Evolutionary conservation across 805 yeast genomes (phyloP), one percentile per base, ranked within the genome.

Genomic region (Yarrowia sp.): DNA sequence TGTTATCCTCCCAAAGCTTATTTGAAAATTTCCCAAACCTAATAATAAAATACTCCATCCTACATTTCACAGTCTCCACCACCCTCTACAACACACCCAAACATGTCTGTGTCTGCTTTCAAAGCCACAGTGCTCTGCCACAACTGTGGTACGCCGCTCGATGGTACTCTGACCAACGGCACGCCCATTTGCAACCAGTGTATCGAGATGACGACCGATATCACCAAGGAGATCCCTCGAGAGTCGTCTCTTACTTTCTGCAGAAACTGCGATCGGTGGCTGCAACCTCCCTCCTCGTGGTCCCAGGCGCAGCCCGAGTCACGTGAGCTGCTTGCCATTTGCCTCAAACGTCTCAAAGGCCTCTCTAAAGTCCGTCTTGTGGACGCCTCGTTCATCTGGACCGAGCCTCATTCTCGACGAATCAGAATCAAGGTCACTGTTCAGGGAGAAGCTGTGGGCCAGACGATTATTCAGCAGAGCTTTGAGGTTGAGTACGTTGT

Each of bases 131-230:
- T 95, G 67, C 84, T 95, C 66, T 95, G 99, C 81, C 92, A 96
- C 78, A 91, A 90, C 87, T 95, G 99, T 87, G 98, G 98, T 78
- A 90, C 89, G 65, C 98, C 98, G 48, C 90, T 95, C 84, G 98
- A 95, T 74, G 98, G 98, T 48, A 90, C 98, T 28, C 69, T 69
- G 17, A 58, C 43, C 33, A 44, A 35, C 17, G 64, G 64, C 1
- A 79, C 92, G 65, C 96, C 92, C 32, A 91, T 93, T 96, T 95
- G 99, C 80, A 87, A 90, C 81, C 98, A 95, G 77, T 95, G 99
- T 85, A 90, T 95, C 74, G 90, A 91, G 76, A 80, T 93, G 73
- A 91, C 91, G 1, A 95, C 91, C 66, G 98, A 93, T 75, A 91
- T 95, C 71, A 92, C 99, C 1, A 91, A 88, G 70, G 97, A 96